Conservation (phyloP, 306 rosid genomes). For the Ormosia emarginata region DNA sequence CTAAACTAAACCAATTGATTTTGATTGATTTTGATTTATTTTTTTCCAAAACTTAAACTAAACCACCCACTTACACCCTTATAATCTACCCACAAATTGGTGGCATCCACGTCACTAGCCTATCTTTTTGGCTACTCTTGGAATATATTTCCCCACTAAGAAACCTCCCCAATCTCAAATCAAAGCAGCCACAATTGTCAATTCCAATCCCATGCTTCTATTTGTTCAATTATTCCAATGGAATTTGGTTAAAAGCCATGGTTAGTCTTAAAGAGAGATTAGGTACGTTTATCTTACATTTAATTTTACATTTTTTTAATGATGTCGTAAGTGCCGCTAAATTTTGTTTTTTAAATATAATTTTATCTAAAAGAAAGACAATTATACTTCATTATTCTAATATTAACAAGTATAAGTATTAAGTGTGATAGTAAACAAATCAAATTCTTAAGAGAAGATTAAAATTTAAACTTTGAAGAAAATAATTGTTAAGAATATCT, state of each 20-base stretch:
- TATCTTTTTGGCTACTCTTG: background rate
- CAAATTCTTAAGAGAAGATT: too few relatives aligned
- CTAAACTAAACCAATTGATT: too few relatives aligned
- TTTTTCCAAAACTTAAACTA: too few relatives aligned
- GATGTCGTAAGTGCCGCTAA: too few relatives aligned
- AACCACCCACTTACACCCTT: too few relatives aligned
- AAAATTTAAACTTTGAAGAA: too few relatives aligned
- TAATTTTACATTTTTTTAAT: too few relatives aligned
- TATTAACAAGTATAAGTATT: too few relatives aligned
- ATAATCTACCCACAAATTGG: slow-evolving; percentile 34
- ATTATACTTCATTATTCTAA: background rate
- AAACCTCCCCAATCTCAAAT: background rate
- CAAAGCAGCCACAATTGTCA: background rate
- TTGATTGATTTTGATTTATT: too few relatives aligned
- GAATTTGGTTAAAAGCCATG: background rate
- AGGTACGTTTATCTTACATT: background rate
- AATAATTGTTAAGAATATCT: too few relatives aligned
- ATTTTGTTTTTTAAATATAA: background rate
- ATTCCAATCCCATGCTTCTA: background rate
- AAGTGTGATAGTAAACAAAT: too few relatives aligned
- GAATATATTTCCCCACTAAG: slow-evolving; percentile 18
- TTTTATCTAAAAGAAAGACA: background rate
- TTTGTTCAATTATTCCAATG: background rate
- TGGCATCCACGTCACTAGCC: slow-evolving; percentile 39
- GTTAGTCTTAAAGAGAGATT: background rate